phyloP scores from a whole-genome alignment of 1,284 basidiomycete species.

The Thecaphora thlaspeos region DNA sequence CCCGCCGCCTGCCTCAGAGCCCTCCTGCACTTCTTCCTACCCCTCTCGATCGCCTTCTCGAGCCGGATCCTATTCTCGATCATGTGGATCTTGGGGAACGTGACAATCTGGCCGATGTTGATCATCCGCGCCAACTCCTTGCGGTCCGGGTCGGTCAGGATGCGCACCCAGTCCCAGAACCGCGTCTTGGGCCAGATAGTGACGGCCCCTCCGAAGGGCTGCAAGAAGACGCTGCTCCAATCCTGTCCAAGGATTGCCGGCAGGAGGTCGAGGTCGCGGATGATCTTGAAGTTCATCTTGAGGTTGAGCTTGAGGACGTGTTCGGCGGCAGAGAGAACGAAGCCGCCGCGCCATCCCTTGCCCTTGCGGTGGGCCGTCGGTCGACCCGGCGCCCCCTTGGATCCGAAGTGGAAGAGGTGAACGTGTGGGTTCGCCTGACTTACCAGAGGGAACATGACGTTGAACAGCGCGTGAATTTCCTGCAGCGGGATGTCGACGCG shows the following conservation, averaged over 20 bases:
- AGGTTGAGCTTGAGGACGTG: constrained; percentile 54
- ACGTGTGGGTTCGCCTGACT: constrained; percentile 97
- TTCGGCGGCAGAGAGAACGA: constrained; percentile 66
- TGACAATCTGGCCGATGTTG: constrained; percentile 41
- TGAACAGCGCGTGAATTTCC: constrained; percentile 69
- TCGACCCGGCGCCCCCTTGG: constrained; percentile 85
- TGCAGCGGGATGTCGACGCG: constrained; percentile 90
- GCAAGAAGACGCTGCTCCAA: constrained; percentile 53
- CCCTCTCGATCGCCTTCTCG: constrained; percentile 48
- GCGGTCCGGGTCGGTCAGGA: constrained; percentile 51
- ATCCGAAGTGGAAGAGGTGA: constrained; percentile 96
- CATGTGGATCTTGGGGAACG: constrained; percentile 56
- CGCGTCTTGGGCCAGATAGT: constrained; percentile 54
- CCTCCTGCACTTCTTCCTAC: constrained; percentile 32
- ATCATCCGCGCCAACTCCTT: constrained; percentile 50
- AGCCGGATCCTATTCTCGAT: constrained; percentile 54
- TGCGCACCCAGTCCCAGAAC: constrained; percentile 50
- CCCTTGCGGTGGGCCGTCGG: constrained; percentile 89
- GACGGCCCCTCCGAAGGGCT: constrained; percentile 51
- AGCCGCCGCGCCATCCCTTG: constrained; percentile 78
- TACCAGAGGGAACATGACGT: constrained; percentile 88
- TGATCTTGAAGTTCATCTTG: constrained; percentile 54
- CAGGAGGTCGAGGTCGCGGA: constrained; percentile 53
- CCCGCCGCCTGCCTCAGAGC: constrained; percentile 7
- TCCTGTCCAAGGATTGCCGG: constrained; percentile 52